Base-by-base conservation (phyloP, 1,139 yeast genomes). In the Nakaseomyces kungkrabaensis region DNA sequence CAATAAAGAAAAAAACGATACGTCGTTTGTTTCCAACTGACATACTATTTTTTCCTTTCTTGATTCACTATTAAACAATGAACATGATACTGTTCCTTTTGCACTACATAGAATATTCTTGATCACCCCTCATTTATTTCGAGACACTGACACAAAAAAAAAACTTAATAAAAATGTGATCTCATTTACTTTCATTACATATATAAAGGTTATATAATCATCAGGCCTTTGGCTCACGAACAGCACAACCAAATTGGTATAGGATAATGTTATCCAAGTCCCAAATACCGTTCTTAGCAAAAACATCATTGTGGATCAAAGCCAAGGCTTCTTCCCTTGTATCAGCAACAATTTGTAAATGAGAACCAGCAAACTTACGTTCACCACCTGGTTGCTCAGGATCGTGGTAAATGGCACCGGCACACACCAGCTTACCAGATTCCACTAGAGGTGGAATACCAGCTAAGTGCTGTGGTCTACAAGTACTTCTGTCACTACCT, bases 211-310 rank as follows among this genome's bases (percentile, higher is more conserved):
- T 17, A 17, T 17, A 17, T 17, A 17, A 17, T 29, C 31, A 7
- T 33, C 6, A 55, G 32, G 66, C 62, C 55, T 68, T 70, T 13
- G 63, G 69, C 47, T 65, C 54, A 59, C 78, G 72, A 49, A 67
- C 71, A 40, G 81, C 82, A 57, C 73, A 66, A 17, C 71, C 72
- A 52, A 67, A 67, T 59, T 90, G 90, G 60, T 77, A 72, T 47
- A 85, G 77, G 56, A 79, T 62, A 26, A 78, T 82, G 50, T 73
- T 76, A 43, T 80, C 78, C 54, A 85, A 62, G 63, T 86, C 94
- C 95, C 95, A 86, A 52, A 86, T 76, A 0, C 89, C 92, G 32
- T 74, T 72, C 56, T 71, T 72, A 56, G 78, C 77, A 67, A 81
- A 86, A 37, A 80, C 66, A 63, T 86, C 95, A 51, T 70, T 62